Conservation (phyloP, 805 yeast genomes). For the Clavispora asparagi region DNA sequence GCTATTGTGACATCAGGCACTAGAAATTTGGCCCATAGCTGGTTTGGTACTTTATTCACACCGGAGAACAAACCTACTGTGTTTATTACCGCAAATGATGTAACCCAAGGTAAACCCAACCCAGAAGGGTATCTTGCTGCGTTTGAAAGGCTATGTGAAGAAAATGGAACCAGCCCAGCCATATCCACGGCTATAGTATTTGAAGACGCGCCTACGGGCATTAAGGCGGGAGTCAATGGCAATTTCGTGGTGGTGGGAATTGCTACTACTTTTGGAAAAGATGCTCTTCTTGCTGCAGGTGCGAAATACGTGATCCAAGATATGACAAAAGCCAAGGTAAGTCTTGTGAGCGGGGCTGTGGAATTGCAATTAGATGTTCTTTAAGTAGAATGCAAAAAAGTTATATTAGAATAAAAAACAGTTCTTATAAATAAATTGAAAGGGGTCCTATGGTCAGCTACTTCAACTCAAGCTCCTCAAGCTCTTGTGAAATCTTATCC, state of each 20-base stretch:
- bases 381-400: not conserved
- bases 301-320: constrained; percentile 16
- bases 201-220: constrained; percentile 19
- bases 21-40: constrained; percentile 13
- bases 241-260: constrained; percentile 17
- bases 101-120: constrained; percentile 15
- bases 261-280: constrained; percentile 14
- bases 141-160: not conserved
- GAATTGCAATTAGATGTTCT: not conserved
- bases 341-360: not conserved
- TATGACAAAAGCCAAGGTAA: constrained; percentile 7
- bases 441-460: not conserved
- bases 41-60: constrained; percentile 11
- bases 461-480: constrained; percentile 23
- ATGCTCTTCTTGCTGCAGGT: constrained; percentile 13
- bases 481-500: constrained; percentile 27
- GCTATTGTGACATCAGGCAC: constrained; percentile 20
- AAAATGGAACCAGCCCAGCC: not conserved
- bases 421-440: not conserved
- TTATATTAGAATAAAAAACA: constrained; percentile 1
- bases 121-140: constrained; percentile 17
- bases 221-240: constrained; percentile 15
- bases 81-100: constrained; percentile 19
- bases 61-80: constrained; percentile 8
- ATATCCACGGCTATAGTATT: constrained; percentile 12